Conservation (phyloP, 306 rosid genomes). For the Cucurbita maxima region DNA sequence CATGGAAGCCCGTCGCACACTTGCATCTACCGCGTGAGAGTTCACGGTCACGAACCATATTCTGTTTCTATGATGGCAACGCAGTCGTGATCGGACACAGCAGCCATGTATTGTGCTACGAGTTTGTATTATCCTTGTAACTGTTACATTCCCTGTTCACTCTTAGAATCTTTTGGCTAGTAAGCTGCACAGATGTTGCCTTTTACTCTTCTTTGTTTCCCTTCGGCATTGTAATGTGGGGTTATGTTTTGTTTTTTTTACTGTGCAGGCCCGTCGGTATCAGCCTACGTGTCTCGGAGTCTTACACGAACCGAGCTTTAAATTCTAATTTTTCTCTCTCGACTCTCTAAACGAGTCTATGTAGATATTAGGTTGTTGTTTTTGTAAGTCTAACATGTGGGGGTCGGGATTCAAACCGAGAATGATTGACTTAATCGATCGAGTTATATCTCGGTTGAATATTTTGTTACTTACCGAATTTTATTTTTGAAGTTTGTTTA, state of each 20-base stretch:
- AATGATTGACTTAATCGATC: too few relatives aligned
- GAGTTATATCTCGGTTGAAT: background rate
- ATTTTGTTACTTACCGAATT: too few relatives aligned
- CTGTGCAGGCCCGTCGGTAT: background rate
- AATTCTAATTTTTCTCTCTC: background rate
- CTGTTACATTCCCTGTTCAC: constrained; percentile 3
- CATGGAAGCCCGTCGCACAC: constrained; percentile 84
- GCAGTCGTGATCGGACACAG: constrained; percentile 17
- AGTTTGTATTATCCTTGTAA: constrained; percentile 11
- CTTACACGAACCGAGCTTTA: background rate
- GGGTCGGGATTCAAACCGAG: background rate
- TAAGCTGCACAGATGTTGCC: background rate
- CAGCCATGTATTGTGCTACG: background rate
- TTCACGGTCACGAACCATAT: constrained; percentile 66
- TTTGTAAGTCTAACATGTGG: too few relatives aligned
- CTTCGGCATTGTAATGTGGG: background rate
- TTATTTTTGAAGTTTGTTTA: too few relatives aligned
- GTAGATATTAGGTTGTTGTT: background rate
- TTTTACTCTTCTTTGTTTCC: background rate
- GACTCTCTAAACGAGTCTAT: background rate
- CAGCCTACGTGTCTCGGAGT: background rate
- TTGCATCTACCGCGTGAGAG: constrained; percentile 85
- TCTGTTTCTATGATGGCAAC: constrained; percentile 45
- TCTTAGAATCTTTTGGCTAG: background rate
- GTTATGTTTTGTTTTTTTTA: background rate